Percentiles rank a stretch among this genome's conserved stretches.
These are phyloP conservation scores for Penicillium sumatraense DNA, from an alignment of 2,329 filamentous ascomycete species.

Conservation along the genomic window DNA sequence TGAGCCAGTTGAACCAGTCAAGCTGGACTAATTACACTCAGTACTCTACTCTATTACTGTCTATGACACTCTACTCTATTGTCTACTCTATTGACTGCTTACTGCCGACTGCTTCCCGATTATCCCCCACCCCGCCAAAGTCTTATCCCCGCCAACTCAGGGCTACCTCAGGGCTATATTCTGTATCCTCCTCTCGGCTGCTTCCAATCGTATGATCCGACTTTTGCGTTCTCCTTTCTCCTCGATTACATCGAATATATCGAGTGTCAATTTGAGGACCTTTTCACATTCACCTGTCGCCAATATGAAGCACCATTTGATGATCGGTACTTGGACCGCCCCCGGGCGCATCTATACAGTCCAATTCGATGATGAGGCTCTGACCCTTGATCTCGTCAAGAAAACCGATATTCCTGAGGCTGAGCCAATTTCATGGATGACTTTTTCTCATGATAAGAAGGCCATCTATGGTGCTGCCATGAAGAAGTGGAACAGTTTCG, in stretches of 20 bases:
- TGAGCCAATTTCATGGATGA: slow-evolving; percentile 93
- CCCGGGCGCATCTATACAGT: slow-evolving; percentile 90
- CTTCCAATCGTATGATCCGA: slow-evolving; percentile 22
- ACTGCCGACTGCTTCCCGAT: neutral
- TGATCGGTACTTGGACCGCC: slow-evolving; percentile 90
- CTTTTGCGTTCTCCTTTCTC: slow-evolving; percentile 3
- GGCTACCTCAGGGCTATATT: neutral
- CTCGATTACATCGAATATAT: neutral
- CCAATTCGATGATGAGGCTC: slow-evolving; percentile 79
- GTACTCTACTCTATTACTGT: neutral
- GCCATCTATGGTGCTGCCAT: slow-evolving; percentile 87
- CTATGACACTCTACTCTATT: neutral
- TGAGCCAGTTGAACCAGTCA: neutral
- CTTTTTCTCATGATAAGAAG: slow-evolving; percentile 82
- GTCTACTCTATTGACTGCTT: neutral
- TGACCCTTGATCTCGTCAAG: slow-evolving; percentile 76
- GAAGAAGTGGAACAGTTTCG: slow-evolving; percentile 90
- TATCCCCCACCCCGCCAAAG: neutral
- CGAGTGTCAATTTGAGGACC: neutral
- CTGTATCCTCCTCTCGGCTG: slow-evolving; percentile 1
- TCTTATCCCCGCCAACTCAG: neutral
- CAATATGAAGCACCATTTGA: slow-evolving; percentile 83
- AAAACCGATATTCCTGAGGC: slow-evolving; percentile 79
- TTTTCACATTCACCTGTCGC: slow-evolving; percentile 18
- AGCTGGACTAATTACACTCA: neutral